Base-by-base conservation (phyloP, 106 monocot species). In the Posidonia australis region DNA sequence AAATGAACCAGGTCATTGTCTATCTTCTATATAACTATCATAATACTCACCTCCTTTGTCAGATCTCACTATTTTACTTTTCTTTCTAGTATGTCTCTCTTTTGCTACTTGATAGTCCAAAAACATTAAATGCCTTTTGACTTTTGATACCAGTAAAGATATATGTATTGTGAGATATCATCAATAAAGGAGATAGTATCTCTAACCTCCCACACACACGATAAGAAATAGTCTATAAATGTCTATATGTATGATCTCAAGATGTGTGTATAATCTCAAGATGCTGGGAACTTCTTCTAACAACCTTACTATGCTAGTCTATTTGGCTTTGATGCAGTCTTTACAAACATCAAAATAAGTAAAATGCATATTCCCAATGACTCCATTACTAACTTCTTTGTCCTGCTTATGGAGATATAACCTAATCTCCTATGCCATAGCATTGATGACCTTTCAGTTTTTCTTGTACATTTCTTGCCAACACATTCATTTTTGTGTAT, bases 401-500 rank as follows among this genome's bases (percentile, higher is more conserved):
- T 69, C 26, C 49, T 51, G 0, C 22, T 13, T 16, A 64, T 32
- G 9, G 62, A 72, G 54, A 61, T 71, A 23, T 70, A 60, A 25
- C 58, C 62, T 60, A 71, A 62, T 65, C 54, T 64, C 27, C 32
- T 21, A 31, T 72, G 64, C 64, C 64, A 72, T 6, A 72, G 28
- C 3, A 62, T 68, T 6, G 25, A n/a, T n/a, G n/a, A n/a, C n/a
- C n/a, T n/a, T n/a, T n/a, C n/a, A n/a, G n/a, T n/a, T n/a, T n/a
- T 59, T 10, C 26, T 60, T 18, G 22, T 26, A 22, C 58, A 12
- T 51, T 67, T 74, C 10, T 24, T 55, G 5, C 66, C 31, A 51
- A 36, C 41, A 26, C 51, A 11, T 36, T 26, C 49, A 43, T 67
- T 42, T 24, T 16, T n/a, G 31, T 65, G 19, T 41, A 58, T 5